These are phyloP conservation scores for Lizonia empirigonia DNA, from an alignment of 2,329 filamentous ascomycete genomes.

Conservation along the genomic window DNA sequence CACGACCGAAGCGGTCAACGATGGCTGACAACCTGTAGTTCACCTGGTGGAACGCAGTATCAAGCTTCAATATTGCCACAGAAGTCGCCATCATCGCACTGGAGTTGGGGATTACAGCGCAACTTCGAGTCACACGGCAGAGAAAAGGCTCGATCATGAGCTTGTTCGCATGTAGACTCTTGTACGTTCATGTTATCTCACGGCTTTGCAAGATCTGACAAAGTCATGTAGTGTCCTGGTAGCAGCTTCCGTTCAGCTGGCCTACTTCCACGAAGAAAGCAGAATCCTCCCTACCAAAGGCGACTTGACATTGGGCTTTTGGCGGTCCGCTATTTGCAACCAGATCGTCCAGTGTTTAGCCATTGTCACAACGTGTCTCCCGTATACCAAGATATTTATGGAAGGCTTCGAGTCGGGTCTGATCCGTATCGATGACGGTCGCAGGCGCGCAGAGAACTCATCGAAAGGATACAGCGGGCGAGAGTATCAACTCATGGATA, in stretches of 20 bases:
- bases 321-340: constrained; percentile 33
- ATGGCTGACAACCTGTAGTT: constrained; percentile 16
- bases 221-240: constrained; percentile 18
- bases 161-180: constrained; percentile 26
- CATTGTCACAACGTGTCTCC: constrained; percentile 36
- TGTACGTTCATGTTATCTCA: constrained; percentile 11
- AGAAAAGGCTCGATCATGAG: constrained; percentile 27
- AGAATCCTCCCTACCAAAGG: constrained; percentile 10
- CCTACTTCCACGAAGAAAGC: constrained; percentile 23
- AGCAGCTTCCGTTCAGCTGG: constrained; percentile 24
- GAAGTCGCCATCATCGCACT: constrained; percentile 31
- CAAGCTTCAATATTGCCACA: constrained; percentile 26
- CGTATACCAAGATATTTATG: constrained; percentile 39
- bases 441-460: constrained; percentile 19
- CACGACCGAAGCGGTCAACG: neutral
- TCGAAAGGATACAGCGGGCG: constrained; percentile 18
- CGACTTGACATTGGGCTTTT: constrained; percentile 37
- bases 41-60: constrained; percentile 26
- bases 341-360: constrained; percentile 33
- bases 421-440: constrained; percentile 28
- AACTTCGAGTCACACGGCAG: constrained; percentile 20
- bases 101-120: constrained; percentile 23
- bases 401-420: constrained; percentile 36
- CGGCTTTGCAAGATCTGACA: neutral
- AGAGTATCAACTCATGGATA: constrained; percentile 24